These are phyloP conservation scores for Gelatoporia subvermispora DNA, from an alignment of 768 basidiomycete genomes.

Conservation along the genomic window DNA sequence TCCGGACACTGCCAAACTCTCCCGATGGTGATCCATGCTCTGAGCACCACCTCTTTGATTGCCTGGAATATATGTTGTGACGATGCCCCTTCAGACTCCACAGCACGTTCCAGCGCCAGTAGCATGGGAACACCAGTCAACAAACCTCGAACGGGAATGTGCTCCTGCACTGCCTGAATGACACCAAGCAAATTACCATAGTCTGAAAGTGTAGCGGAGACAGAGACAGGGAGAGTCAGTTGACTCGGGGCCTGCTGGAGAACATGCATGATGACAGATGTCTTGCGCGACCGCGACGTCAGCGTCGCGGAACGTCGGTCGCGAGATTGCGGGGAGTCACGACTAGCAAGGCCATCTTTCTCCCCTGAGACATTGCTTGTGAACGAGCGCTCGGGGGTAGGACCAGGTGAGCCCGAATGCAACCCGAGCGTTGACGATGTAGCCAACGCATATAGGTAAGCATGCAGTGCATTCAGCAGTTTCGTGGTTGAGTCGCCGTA, in stretches of 20 bases:
- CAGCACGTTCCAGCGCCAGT: conserved; percentile 57
- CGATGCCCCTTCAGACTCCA: conserved; percentile 32
- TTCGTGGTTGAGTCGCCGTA: conserved; percentile 61
- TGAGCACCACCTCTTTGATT: conserved; percentile 59
- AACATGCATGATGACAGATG: conserved; percentile 48
- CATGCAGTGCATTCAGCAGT: conserved; percentile 77
- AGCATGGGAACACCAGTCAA: conserved; percentile 84
- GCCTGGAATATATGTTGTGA: conserved; percentile 41
- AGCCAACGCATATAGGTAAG: conserved; percentile 74
- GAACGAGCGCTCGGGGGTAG: conserved; percentile 31
- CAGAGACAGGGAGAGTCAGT: conserved; percentile 34
- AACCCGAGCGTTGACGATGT: conserved; percentile 63
- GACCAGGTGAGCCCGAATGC: conserved; percentile 32
- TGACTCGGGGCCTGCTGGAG: conserved; percentile 43
- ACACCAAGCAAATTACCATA: conserved; percentile 68
- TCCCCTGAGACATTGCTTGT: conserved; percentile 4
- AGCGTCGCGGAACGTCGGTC: conserved; percentile 43
- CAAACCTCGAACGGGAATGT: conserved; percentile 70
- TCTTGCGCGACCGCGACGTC: conserved; percentile 49
- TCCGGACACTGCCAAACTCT: conserved; percentile 62
- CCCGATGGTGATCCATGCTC: conserved; percentile 66
- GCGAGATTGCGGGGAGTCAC: conserved; percentile 25
- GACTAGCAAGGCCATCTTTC: conserved; percentile 8
- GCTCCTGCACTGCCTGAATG: conserved; percentile 60
- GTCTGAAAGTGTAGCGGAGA: conserved; percentile 63